A percentile compares a stretch with the other conserved stretches of the same genome.
Conservation (phyloP, 805 yeast genomes). For the Suhomyces pyralidae region DNA sequence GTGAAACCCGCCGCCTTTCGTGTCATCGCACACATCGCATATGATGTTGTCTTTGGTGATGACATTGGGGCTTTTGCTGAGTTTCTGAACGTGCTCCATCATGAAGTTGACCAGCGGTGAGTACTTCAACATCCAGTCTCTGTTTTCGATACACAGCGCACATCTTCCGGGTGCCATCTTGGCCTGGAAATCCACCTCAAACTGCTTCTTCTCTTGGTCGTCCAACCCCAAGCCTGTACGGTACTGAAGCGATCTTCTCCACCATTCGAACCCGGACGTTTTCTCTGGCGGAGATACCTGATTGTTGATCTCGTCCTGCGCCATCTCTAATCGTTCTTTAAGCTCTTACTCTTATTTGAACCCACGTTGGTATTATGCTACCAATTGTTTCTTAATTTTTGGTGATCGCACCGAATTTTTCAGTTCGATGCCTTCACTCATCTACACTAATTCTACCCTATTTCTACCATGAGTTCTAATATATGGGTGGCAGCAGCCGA, state of each 20-base stretch:
- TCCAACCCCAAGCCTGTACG: constrained; percentile 66
- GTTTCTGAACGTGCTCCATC: constrained; percentile 74
- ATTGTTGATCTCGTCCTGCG: background rate
- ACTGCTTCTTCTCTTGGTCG: constrained; percentile 49
- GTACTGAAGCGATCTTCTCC: constrained; percentile 71
- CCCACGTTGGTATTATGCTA: no score
- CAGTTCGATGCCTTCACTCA: background rate
- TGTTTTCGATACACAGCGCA: constrained; percentile 63
- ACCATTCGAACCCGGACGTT: constrained; percentile 67
- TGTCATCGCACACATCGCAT: constrained; percentile 83
- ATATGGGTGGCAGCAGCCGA: constrained; percentile 97
- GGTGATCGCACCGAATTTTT: background rate
- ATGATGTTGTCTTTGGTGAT: constrained; percentile 52
- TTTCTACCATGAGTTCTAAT: constrained; percentile 50
- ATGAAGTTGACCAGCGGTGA: constrained; percentile 86
- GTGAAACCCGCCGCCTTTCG: constrained; percentile 85
- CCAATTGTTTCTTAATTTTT: no score
- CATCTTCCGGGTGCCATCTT: constrained; percentile 53
- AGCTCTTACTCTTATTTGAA: background rate
- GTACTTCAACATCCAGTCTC: constrained; percentile 75
- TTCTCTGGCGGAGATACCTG: constrained; percentile 26
- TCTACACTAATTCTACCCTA: background rate
- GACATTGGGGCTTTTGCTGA: constrained; percentile 44
- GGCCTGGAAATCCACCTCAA: constrained; percentile 54
- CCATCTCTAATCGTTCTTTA: background rate